Conservation (phyloP, 257 asterid genomes). For the Striga asiatica region DNA sequence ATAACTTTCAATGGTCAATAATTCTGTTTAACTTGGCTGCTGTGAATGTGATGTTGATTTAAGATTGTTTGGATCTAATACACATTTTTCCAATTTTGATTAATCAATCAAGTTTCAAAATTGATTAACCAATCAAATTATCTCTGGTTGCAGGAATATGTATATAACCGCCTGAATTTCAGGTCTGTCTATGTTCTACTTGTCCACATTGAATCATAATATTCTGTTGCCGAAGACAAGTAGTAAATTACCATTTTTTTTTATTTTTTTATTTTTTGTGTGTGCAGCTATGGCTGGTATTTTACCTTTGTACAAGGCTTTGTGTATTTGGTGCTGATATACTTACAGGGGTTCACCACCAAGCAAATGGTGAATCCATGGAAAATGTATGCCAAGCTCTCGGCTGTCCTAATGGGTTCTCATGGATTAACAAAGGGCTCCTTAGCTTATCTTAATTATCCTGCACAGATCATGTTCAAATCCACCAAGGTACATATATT, state of each 20-base stretch:
- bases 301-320: slow-evolving; percentile 90
- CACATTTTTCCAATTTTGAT: background rate
- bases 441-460: slow-evolving; percentile 84
- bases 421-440: slow-evolving; percentile 93
- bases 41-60: too few relatives aligned
- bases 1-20: background rate
- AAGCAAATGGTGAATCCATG: slow-evolving; percentile 98
- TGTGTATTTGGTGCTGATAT: slow-evolving; percentile 66
- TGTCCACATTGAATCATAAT: background rate
- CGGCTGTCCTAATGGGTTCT: slow-evolving; percentile 93
- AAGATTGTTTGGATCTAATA: background rate
- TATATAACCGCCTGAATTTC: slow-evolving; percentile 69
- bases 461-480: slow-evolving; percentile 94
- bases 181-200: slow-evolving; percentile 23
- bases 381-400: slow-evolving; percentile 77
- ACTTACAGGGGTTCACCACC: slow-evolving; percentile 71
- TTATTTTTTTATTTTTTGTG: slow-evolving; percentile 4
- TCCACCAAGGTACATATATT: slow-evolving; percentile 67
- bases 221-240: background rate
- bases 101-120: background rate
- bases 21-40: background rate
- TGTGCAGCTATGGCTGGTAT: slow-evolving; percentile 86
- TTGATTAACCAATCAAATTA: slow-evolving; percentile 12
- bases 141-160: slow-evolving; percentile 54
- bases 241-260: background rate